phyloP scores from a whole-genome alignment of 2,329 filamentous ascomycete genomes.

The Drechslerella dactyloides region DNA sequence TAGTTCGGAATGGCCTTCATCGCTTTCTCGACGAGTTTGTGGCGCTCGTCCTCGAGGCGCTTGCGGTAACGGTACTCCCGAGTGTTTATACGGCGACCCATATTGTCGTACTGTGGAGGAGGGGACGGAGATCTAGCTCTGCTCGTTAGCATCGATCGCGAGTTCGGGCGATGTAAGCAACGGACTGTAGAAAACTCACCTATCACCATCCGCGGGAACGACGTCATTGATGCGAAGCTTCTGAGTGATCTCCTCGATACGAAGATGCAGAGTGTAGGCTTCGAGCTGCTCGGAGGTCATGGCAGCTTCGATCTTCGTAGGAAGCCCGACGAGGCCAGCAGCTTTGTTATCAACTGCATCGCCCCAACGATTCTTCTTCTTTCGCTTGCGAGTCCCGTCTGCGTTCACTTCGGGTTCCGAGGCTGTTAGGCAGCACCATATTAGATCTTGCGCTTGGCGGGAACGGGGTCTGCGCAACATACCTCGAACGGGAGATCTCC shows the following conservation, averaged over 20 bases:
- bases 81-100: conserved; percentile 98
- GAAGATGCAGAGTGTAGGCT: conserved; percentile 92
- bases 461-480: conserved; percentile 57
- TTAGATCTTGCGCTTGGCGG: background rate
- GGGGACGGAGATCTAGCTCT: conserved; percentile 83
- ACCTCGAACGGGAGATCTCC: conserved; percentile 87
- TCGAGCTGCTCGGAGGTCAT: conserved; percentile 99
- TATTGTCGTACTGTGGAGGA: conserved; percentile 97
- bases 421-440: conserved; percentile 34
- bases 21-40: conserved; percentile 97
- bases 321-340: conserved; percentile 93
- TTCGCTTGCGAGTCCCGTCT: conserved; percentile 85
- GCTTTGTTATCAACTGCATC: conserved; percentile 98
- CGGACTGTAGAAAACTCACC: conserved; percentile 66
- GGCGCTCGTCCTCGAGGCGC: conserved; percentile 95
- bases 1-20: conserved; percentile 99
- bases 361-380: conserved; percentile 99
- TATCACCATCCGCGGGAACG: conserved; percentile 91
- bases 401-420: conserved; percentile 61
- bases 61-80: conserved; percentile 98
- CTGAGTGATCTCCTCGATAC: conserved; percentile 98
- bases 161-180: background rate
- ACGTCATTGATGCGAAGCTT: conserved; percentile 99
- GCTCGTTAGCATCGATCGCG: conserved; percentile 2
- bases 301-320: conserved; percentile 92